These are phyloP conservation scores for Ceratocystis cubensis DNA, from an alignment of 2,329 filamentous ascomycete species.

Conservation along the genomic window DNA sequence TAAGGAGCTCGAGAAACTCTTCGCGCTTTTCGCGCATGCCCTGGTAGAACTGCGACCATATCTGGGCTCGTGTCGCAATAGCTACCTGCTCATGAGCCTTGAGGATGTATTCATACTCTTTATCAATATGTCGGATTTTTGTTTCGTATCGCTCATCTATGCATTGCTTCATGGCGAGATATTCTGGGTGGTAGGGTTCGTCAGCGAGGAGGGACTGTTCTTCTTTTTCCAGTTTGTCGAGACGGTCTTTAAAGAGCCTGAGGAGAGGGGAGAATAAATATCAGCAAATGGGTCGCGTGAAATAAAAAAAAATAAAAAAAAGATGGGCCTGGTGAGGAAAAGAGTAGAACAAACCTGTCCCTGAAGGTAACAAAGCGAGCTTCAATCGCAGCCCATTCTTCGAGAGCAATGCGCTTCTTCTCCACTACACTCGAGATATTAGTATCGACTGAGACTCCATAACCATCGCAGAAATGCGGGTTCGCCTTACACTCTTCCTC, in stretches of 20 bases:
- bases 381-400: conserved; percentile 68
- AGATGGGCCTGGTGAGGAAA: background rate
- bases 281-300: conserved; percentile 23
- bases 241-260: conserved; percentile 77
- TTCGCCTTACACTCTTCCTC: conserved; percentile 49
- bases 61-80: conserved; percentile 70
- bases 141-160: conserved; percentile 71
- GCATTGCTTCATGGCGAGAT: conserved; percentile 77
- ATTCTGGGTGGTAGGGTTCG: conserved; percentile 73
- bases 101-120: conserved; percentile 60
- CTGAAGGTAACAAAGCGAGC: conserved; percentile 78
- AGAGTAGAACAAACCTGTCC: conserved; percentile 46
- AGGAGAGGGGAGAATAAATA: conserved; percentile 22
- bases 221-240: conserved; percentile 65
- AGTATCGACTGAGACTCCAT: background rate
- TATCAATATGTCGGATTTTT: conserved; percentile 63
- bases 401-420: conserved; percentile 66
- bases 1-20: conserved; percentile 62
- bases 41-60: conserved; percentile 86
- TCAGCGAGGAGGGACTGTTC: conserved; percentile 48
- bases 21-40: conserved; percentile 73
- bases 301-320: background rate
- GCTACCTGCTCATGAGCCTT: conserved; percentile 61
- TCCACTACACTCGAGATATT: conserved; percentile 44
- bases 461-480: background rate